A percentile compares a stretch with the other conserved stretches of the same genome.
These are phyloP conservation scores for Suhomyces choctaworum DNA, from an alignment of 1,139 yeast species.

Conservation along the genomic window DNA sequence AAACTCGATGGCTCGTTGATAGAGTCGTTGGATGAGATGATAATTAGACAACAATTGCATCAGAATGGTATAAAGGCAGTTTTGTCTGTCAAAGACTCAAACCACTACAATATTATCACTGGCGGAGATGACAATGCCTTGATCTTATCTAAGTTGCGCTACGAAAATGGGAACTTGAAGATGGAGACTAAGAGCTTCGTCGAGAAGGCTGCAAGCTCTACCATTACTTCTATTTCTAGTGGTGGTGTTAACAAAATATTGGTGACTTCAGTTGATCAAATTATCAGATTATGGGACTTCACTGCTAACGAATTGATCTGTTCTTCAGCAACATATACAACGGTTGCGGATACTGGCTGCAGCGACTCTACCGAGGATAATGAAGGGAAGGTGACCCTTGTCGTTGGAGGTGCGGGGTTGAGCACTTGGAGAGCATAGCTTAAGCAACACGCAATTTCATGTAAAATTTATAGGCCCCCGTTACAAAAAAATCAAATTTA, in stretches of 20 bases:
- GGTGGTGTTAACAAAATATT: slow-evolving; percentile 29
- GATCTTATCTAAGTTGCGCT: slow-evolving; percentile 40
- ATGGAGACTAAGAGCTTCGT: slow-evolving; percentile 33
- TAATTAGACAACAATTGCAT: slow-evolving; percentile 59
- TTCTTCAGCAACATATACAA: slow-evolving; percentile 56
- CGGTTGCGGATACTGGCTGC: slow-evolving; percentile 90
- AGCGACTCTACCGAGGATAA: slow-evolving; percentile 40
- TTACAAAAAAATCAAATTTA: background rate
- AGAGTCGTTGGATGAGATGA: slow-evolving; percentile 23
- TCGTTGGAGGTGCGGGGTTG: slow-evolving; percentile 74
- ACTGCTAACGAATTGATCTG: slow-evolving; percentile 33
- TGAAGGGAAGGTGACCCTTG: slow-evolving; percentile 27
- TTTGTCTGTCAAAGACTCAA: slow-evolving; percentile 16
- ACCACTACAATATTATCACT: slow-evolving; percentile 46
- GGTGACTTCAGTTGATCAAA: slow-evolving; percentile 78
- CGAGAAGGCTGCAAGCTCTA: slow-evolving; percentile 76
- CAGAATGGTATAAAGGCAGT: slow-evolving; percentile 80
- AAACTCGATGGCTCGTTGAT: slow-evolving; percentile 1
- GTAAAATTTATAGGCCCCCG: background rate
- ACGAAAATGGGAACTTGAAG: slow-evolving; percentile 14
- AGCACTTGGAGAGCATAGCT: slow-evolving; percentile 46
- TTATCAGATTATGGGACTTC: slow-evolving; percentile 63
- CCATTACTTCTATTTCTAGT: slow-evolving; percentile 66
- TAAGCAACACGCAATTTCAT: too few relatives aligned
- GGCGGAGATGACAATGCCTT: slow-evolving; percentile 95